Percentiles rank a stretch among this genome's conserved stretches.
Conservation (phyloP, 768 basidiomycete genomes). For the Rickenella mellea region DNA sequence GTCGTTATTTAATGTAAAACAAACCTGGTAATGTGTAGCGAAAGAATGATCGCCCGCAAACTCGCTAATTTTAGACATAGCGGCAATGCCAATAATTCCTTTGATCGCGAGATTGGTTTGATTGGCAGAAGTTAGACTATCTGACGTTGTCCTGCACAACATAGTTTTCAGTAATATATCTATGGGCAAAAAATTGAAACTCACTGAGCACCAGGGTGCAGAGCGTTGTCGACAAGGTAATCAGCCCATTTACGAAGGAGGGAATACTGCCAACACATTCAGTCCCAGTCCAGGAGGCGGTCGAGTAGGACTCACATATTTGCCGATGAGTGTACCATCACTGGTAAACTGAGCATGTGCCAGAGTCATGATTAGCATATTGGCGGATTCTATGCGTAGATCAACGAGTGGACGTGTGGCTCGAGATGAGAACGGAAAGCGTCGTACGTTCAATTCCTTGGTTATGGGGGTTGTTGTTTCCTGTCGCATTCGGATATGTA, state of each 20-base stretch:
- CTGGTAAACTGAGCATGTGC: slow-evolving; percentile 17
- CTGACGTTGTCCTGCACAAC: too few species aligned
- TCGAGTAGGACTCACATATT: slow-evolving; percentile 25
- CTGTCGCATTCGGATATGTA: neutral
- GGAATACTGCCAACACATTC: slow-evolving; percentile 20
- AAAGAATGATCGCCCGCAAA: slow-evolving; percentile 12
- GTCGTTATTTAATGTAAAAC: slow-evolving; percentile 18
- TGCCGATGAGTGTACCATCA: slow-evolving; percentile 15
- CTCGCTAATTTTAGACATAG: slow-evolving; percentile 47
- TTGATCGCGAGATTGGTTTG: slow-evolving; percentile 67
- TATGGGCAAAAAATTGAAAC: neutral
- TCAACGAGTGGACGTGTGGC: too few species aligned
- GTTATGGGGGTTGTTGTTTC: neutral
- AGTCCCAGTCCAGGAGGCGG: neutral
- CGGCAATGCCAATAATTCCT: slow-evolving; percentile 56
- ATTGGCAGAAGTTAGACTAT: slow-evolving; percentile 25
- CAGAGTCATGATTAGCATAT: slow-evolving; percentile 25
- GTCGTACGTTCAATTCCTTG: neutral
- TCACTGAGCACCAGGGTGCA: slow-evolving; percentile 30
- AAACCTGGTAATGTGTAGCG: slow-evolving; percentile 15
- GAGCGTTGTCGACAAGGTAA: slow-evolving; percentile 42
- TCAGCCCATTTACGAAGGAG: slow-evolving; percentile 59
- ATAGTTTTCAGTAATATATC: too few species aligned
- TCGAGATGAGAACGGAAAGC: too few species aligned
- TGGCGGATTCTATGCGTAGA: slow-evolving; percentile 34